phyloP scores from a whole-genome alignment of 331 rosid species.

The Rhamnella rubrinervis region DNA sequence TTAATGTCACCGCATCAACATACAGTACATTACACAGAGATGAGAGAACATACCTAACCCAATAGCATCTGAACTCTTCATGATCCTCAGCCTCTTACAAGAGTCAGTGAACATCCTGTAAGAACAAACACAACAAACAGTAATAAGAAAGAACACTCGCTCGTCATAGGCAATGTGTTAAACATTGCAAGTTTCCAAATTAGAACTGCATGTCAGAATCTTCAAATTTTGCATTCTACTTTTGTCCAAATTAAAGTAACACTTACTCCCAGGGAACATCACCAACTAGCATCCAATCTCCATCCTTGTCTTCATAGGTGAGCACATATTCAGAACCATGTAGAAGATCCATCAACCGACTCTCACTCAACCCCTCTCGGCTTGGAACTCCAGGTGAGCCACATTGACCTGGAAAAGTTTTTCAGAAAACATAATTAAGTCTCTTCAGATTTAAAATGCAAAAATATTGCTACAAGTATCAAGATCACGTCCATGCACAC shows the following conservation, averaged over 20 bases:
- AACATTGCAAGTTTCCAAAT: too few relatives aligned
- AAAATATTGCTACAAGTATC: neutral
- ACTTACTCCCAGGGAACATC: conserved; percentile 95
- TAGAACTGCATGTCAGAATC: too few relatives aligned
- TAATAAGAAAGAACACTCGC: conserved; percentile 8
- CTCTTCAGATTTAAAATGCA: neutral
- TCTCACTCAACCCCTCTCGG: conserved; percentile 63
- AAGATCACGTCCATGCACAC: too few relatives aligned
- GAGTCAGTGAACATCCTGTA: conserved; percentile 79
- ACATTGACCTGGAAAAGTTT: conserved; percentile 56
- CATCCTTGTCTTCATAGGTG: conserved; percentile 86
- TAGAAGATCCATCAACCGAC: conserved; percentile 75
- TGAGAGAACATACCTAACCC: conserved; percentile 64
- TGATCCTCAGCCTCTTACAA: conserved; percentile 87
- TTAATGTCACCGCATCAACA: neutral
- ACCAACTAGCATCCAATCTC: conserved; percentile 97
- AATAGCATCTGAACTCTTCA: conserved; percentile 89
- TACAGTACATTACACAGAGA: neutral
- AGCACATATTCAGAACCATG: conserved; percentile 91
- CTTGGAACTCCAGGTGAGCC: conserved; percentile 61
- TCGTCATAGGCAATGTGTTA: neutral
- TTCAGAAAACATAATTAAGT: too few relatives aligned
- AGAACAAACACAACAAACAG: conserved; percentile 20
- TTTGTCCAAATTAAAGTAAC: neutral
- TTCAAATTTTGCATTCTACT: too few relatives aligned